Conservation (phyloP, 2,329 filamentous ascomycete species). For the Dactylellina parvicollis region DNA sequence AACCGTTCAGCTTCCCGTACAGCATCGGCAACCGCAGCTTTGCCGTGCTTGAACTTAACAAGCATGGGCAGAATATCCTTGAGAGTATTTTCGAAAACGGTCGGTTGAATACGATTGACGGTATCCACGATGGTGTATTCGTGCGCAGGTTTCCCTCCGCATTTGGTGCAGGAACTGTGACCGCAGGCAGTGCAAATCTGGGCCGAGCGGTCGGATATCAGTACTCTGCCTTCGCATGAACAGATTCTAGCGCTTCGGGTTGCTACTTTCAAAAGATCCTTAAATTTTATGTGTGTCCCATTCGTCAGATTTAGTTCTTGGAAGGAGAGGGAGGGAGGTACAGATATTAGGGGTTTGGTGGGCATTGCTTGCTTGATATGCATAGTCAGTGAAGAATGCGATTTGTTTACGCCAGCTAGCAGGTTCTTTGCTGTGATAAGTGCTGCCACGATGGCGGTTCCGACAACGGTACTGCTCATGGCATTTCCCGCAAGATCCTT, state of each 20-base stretch:
- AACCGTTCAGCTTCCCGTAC: conserved; percentile 54
- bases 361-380: not conserved
- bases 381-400: not conserved
- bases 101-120: conserved; percentile 60
- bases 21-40: conserved; percentile 56
- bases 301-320: conserved; percentile 53
- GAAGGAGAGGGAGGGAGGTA: conserved; percentile 39
- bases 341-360: not conserved
- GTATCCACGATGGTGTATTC: conserved; percentile 55
- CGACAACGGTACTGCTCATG: conserved; percentile 79
- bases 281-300: conserved; percentile 43
- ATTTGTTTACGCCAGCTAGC: conserved; percentile 10
- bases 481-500: conserved; percentile 81
- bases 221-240: conserved; percentile 67
- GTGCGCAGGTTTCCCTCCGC: conserved; percentile 67
- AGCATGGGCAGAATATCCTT: conserved; percentile 63
- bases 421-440: conserved; percentile 63
- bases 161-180: conserved; percentile 68
- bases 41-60: conserved; percentile 60
- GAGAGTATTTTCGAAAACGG: conserved; percentile 63
- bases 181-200: conserved; percentile 66
- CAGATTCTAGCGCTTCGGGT: conserved; percentile 65
- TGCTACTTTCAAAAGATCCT: conserved; percentile 55
- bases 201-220: conserved; percentile 61
- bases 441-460: conserved; percentile 70